Conservation (phyloP, 345 rosid genomes). For the Jatropha curcas region DNA sequence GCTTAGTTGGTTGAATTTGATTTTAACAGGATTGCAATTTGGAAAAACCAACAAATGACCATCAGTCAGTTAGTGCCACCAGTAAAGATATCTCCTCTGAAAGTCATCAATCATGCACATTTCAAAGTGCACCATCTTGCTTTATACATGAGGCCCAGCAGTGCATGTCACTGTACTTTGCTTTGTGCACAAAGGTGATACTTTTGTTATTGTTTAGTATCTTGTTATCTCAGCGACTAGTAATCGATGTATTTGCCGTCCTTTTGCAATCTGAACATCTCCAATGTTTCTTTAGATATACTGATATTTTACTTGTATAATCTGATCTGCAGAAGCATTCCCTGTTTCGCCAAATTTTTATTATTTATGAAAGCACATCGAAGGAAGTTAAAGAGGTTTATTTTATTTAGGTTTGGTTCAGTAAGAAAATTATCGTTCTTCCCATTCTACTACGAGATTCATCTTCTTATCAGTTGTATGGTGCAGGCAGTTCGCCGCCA, state of each 20-base stretch:
- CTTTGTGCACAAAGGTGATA: slow-evolving; percentile 92
- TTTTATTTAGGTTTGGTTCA: slow-evolving; percentile 6
- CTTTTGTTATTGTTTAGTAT: background rate
- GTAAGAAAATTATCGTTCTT: slow-evolving; percentile 13
- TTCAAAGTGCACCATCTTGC: slow-evolving; percentile 40
- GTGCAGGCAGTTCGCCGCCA: slow-evolving; percentile 89
- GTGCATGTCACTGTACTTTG: slow-evolving; percentile 90
- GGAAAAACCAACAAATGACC: slow-evolving; percentile 51
- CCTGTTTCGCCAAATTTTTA: slow-evolving; percentile 78
- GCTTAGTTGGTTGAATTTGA: slow-evolving; percentile 6
- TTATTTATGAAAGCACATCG: slow-evolving; percentile 58
- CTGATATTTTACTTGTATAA: slow-evolving; percentile 21
- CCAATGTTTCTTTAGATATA: background rate
- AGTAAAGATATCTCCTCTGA: slow-evolving; percentile 50
- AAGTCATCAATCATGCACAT: slow-evolving; percentile 38
- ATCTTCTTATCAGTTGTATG: slow-evolving; percentile 27
- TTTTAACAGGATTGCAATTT: slow-evolving; percentile 48
- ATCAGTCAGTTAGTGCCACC: slow-evolving; percentile 32
- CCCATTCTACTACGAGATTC: background rate
- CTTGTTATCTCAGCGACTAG: slow-evolving; percentile 5
- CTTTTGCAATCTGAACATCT: background rate
- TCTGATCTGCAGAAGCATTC: slow-evolving; percentile 80
- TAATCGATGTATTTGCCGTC: background rate
- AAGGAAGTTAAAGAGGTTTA: slow-evolving; percentile 80
- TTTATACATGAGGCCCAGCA: slow-evolving; percentile 73